Evolutionary conservation across 2,329 filamentous ascomycete species (phyloP).

Genomic region (Lomentospora prolificans): DNA sequence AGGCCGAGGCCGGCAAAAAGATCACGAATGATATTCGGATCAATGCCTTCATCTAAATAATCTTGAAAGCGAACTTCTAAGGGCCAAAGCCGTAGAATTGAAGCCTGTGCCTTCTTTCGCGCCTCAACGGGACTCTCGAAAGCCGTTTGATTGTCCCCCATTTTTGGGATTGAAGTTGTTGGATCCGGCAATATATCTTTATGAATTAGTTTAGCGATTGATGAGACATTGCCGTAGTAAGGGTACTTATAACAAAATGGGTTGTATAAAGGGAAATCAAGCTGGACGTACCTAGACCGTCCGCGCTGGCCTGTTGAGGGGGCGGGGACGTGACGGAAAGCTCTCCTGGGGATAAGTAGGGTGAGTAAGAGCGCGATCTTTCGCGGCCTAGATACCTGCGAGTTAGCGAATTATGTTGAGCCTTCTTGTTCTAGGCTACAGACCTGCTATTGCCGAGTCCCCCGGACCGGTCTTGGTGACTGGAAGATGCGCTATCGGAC

Average conservation of each 20-base stretch:
- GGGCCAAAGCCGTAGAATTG: constrained; percentile 54
- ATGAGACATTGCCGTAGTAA: no score
- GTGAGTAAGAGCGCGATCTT: constrained; percentile 42
- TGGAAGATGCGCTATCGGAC: neutral
- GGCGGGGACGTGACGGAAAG: constrained; percentile 18
- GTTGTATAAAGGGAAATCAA: neutral
- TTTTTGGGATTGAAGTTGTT: neutral
- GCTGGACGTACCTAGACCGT: constrained; percentile 2
- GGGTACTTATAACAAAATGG: no score
- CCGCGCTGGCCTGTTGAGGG: neutral
- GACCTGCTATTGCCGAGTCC: neutral
- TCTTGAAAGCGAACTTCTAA: constrained; percentile 65
- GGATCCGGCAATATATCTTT: constrained; percentile 1
- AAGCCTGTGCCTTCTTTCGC: constrained; percentile 52
- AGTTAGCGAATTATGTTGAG: neutral
- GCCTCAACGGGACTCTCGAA: constrained; percentile 22
- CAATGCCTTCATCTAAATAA: constrained; percentile 63
- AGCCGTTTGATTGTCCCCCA: neutral
- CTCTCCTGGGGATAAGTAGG: constrained; percentile 40
- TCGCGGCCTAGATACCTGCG: constrained; percentile 23
- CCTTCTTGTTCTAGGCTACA: neutral
- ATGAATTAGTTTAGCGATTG: no score
- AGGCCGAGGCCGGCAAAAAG: constrained; percentile 63
- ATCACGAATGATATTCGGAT: constrained; percentile 48
- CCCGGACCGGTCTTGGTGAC: neutral